Base-by-base conservation (phyloP, 1,139 yeast genomes). In the Debaryomyces sp. region DNA sequence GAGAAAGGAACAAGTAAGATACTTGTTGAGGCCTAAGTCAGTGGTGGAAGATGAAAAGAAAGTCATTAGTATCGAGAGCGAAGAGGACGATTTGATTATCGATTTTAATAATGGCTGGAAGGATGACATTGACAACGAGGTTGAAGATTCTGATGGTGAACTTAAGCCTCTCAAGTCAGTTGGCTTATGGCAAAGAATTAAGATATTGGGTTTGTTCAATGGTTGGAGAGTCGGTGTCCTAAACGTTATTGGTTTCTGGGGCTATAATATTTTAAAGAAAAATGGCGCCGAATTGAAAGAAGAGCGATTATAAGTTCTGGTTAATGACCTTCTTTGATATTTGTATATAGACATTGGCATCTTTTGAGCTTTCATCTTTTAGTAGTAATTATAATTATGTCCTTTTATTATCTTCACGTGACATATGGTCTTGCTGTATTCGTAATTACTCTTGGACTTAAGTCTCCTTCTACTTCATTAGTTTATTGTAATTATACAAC, bases 221-320 rank as follows among this genome's bases (percentile, higher is more conserved):
- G 98, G 98, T 41, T 94, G 98, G 97, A 80, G 91, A 64, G 85
- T 90, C 35, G 95, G 96, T 15, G 76, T 88, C 12, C 67, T 89
- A 56, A 90, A 94, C 53, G 81, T 89, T 9, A 67, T 89, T 47
- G 94, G 96, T 18, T 86, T 85, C 50, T 91, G 96, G 88, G 94
- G 96, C 5, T 82, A 90, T 55, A 80, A 81, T 44, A 77, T 89
- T 42, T 61, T 86, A 53, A 78, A 81, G 52, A 80, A 79, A 54
- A 81, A 79, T 50, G 62, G 84, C 64, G 55, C 77, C 58, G 64
- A 75, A 58, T 52, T 68, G 63, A 58, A 62, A 48, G 82, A 77
- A 52, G 83, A 79, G 52, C 67, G 64, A 46, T 60, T 66, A 44
- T 64, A 50, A 49, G 44, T n/a, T 33, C 35, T 24, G 12, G 32